Percentiles rank a stretch among this genome's conserved stretches.
phyloP scores from a whole-genome alignment of 23 red algal genomes.

The Gracilaria domingensis region DNA sequence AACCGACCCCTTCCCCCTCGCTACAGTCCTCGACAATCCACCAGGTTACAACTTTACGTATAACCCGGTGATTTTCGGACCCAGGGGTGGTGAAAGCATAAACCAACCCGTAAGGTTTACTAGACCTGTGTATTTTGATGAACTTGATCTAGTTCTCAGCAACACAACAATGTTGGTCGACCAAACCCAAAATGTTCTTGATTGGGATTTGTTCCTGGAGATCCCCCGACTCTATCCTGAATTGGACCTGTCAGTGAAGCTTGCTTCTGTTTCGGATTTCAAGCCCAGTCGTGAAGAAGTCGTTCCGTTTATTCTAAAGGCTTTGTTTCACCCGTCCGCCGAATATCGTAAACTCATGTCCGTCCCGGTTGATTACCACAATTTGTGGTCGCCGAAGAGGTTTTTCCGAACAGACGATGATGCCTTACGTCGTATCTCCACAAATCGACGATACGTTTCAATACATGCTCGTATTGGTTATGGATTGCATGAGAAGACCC shows the following conservation, averaged over 20 bases:
- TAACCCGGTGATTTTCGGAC: background rate
- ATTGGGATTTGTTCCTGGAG: conserved; percentile 30
- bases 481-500: conserved; percentile 7
- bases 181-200: conserved; percentile 12
- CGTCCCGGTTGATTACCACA: background rate
- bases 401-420: background rate
- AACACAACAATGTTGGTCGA: background rate
- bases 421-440: background rate
- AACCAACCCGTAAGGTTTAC: background rate
- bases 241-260: background rate
- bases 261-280: background rate
- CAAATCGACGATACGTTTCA: conserved; percentile 12
- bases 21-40: background rate
- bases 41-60: conserved; percentile 35
- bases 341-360: background rate
- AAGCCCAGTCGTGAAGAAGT: background rate
- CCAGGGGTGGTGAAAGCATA: background rate
- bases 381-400: background rate
- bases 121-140: background rate
- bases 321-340: conserved; percentile 22
- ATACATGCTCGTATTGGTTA: conserved; percentile 53
- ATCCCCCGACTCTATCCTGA: conserved; percentile 33
- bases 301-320: conserved; percentile 28
- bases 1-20: conserved; percentile 15
- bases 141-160: conserved; percentile 4